Evolutionary conservation across 1,284 basidiomycete genomes (phyloP).

Genomic region (Amylostereum areolatum): DNA sequence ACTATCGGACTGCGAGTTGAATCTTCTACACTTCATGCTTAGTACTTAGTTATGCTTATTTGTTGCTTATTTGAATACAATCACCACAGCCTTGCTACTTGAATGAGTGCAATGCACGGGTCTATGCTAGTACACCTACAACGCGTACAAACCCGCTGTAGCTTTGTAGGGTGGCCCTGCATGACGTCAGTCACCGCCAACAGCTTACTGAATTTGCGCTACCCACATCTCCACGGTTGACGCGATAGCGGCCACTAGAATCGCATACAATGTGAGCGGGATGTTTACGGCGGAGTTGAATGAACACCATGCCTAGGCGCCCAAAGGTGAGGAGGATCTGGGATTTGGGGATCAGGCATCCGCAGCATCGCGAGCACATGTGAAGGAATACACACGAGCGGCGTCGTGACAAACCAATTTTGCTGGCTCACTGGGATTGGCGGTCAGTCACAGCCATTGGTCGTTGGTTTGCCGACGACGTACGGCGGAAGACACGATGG

Average conservation of each 20-base stretch:
- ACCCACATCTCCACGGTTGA: conserved; percentile 33
- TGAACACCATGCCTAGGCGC: conserved; percentile 25
- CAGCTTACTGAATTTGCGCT: no score
- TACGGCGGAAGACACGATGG: conserved; percentile 33
- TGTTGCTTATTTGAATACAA: no score
- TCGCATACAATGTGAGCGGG: conserved; percentile 11
- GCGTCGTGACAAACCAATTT: conserved; percentile 30
- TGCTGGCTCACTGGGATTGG: conserved; percentile 28
- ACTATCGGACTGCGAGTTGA: no score
- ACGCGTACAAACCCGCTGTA: no score
- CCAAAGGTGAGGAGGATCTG: conserved; percentile 23
- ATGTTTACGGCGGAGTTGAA: conserved; percentile 21
- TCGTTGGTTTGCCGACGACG: conserved; percentile 9
- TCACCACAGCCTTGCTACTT: no score
- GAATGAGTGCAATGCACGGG: no score
- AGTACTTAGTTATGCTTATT: no score
- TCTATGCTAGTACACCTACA: no score
- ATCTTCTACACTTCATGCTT: no score
- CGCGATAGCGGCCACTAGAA: conserved; percentile 6
- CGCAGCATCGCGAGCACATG: not conserved
- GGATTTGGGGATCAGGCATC: not conserved
- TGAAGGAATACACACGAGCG: conserved; percentile 25
- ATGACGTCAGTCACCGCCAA: no score
- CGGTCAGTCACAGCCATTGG: not conserved
- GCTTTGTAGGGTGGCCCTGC: no score